phyloP scores from a whole-genome alignment of 179 eudicot genomes.

The Beta lomatogona region DNA sequence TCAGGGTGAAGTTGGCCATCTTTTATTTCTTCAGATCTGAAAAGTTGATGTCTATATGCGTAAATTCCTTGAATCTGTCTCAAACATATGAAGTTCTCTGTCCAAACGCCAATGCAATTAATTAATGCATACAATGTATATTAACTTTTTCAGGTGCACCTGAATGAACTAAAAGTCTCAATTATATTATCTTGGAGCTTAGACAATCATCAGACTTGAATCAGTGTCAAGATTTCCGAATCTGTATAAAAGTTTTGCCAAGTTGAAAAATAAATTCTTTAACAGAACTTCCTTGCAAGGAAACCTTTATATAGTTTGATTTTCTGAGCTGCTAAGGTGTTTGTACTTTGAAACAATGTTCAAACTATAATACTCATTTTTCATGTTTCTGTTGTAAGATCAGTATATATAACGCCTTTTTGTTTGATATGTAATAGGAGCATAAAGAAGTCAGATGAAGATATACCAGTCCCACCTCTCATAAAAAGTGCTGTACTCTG shows the following conservation, averaged over 20 bases:
- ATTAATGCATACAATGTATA: background rate
- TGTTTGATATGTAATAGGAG: conserved; percentile 44
- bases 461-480: conserved; percentile 88
- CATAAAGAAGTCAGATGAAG: conserved; percentile 84
- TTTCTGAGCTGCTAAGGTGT: background rate
- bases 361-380: background rate
- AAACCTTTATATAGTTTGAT: background rate
- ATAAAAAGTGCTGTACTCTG: conserved; percentile 90
- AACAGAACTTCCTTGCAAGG: background rate
- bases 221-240: background rate
- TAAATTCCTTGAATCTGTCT: too few relatives aligned
- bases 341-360: background rate
- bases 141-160: background rate
- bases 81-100: background rate
- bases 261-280: background rate
- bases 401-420: background rate
- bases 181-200: background rate
- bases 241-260: background rate
- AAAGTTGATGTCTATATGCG: background rate
- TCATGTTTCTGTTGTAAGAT: background rate
- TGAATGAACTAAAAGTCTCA: background rate
- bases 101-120: background rate
- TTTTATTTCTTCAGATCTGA: background rate
- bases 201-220: background rate
- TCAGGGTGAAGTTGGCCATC: background rate